Conservation (phyloP, 2,329 filamentous ascomycete genomes). For the Calonectria ilicicola region DNA sequence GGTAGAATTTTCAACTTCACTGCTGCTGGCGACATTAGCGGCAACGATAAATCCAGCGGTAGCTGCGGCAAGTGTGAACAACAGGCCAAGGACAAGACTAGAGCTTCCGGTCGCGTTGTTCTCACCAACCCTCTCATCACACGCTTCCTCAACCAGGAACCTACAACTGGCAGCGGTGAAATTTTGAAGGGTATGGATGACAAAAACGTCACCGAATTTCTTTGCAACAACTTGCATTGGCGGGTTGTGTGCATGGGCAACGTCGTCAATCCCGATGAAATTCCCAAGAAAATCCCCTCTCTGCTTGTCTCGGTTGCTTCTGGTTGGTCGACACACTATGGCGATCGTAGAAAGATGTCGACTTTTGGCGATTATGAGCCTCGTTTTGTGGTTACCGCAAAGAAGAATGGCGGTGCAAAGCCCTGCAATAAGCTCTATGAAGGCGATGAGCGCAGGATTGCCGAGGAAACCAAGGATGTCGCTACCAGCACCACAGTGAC, state of each 20-base stretch:
- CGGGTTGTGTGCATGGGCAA: background rate
- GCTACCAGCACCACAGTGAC: no score
- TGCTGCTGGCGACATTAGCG: background rate
- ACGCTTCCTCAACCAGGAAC: background rate
- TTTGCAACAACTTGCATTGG: constrained; percentile 2
- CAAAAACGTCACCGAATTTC: background rate
- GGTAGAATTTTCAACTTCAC: background rate
- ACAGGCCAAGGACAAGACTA: background rate
- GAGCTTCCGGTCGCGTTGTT: background rate
- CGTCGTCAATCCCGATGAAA: background rate
- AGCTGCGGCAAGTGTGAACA: background rate
- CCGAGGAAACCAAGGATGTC: no score
- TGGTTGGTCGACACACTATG: background rate
- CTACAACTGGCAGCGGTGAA: background rate
- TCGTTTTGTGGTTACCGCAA: no score
- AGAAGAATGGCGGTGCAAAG: no score
- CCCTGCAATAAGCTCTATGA: no score
- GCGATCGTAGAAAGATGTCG: background rate
- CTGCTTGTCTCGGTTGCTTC: constrained; percentile 5
- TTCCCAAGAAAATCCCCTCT: background rate
- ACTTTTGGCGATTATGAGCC: background rate
- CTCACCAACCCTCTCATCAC: constrained; percentile 18
- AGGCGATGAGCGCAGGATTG: no score
- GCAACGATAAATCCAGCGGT: background rate
- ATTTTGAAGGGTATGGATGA: background rate